Conservation (phyloP, 75 land plant species). For the Picea glauca region DNA sequence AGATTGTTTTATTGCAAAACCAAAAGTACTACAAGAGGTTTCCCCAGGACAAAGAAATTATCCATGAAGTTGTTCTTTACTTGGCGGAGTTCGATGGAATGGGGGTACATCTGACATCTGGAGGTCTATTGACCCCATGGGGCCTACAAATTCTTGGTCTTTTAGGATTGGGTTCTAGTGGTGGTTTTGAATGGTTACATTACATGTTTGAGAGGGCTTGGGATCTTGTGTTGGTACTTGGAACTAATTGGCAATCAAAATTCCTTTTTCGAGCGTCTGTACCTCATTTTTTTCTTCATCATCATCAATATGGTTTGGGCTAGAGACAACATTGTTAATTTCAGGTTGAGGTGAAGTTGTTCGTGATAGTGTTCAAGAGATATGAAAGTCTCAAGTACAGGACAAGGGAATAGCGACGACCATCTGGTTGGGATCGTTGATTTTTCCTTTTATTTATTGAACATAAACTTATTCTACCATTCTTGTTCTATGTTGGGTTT, state of each 20-base stretch:
- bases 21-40: constrained; percentile 86
- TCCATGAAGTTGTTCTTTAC: constrained; percentile 64
- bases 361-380: no score
- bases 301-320: no score
- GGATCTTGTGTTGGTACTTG: constrained; percentile 81
- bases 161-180: constrained; percentile 68
- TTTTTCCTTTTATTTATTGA: no score
- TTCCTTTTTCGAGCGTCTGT: no score
- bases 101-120: constrained; percentile 91
- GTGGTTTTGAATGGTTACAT: constrained; percentile 93
- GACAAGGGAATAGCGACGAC: no score
- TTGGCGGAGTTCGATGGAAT: constrained; percentile 68
- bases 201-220: constrained; percentile 88
- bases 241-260: constrained; percentile 10
- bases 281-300: no score
- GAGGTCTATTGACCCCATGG: constrained; percentile 83
- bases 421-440: no score
- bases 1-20: constrained; percentile 72
- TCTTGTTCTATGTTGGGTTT: no score
- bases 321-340: no score
- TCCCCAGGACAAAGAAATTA: constrained; percentile 67
- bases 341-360: no score
- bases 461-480: no score
- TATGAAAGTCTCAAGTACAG: no score
- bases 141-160: constrained; percentile 84